Percentiles rank a stretch among this genome's conserved stretches.
Evolutionary conservation across 1,284 basidiomycete genomes (phyloP).

Genomic region (Sporisorium sorghi): DNA sequence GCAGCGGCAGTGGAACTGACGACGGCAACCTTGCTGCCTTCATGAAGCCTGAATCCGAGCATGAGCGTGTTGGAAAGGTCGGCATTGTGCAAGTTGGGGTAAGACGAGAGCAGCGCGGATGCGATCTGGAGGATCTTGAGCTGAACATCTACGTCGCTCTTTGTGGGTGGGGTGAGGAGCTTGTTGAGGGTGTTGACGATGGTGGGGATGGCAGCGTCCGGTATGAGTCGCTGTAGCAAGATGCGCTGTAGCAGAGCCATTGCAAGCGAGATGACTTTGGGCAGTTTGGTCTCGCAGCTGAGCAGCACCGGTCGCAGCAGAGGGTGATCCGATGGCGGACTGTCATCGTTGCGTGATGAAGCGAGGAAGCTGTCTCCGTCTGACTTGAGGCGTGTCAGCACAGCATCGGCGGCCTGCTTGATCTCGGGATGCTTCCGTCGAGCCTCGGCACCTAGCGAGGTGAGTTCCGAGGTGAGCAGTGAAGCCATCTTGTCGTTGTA

Average conservation of each 20-base stretch:
- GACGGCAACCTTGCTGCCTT: conserved; percentile 87
- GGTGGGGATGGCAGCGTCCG: conserved; percentile 33
- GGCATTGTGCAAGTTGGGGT: conserved; percentile 57
- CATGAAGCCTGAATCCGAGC: conserved; percentile 92
- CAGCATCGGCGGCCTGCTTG: conserved; percentile 56
- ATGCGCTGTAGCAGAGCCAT: conserved; percentile 90
- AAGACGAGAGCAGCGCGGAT: conserved; percentile 59
- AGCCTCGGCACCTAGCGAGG: conserved; percentile 62
- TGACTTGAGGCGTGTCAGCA: conserved; percentile 50
- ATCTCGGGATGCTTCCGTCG: conserved; percentile 67
- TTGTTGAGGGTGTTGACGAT: conserved; percentile 54
- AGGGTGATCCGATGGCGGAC: conserved; percentile 72
- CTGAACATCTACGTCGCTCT: conserved; percentile 66
- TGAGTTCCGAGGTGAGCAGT: conserved; percentile 64
- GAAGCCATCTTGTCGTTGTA: conserved; percentile 53
- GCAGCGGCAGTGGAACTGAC: conserved; percentile 97
- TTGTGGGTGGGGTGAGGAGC: conserved; percentile 51
- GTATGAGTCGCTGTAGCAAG: conserved; percentile 81
- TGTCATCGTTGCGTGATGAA: conserved; percentile 19
- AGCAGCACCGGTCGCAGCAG: conserved; percentile 90
- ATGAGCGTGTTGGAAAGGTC: conserved; percentile 75
- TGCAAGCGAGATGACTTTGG: conserved; percentile 92
- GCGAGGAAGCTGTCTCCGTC: conserved; percentile 51
- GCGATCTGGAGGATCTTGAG: conserved; percentile 67
- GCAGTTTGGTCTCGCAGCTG: conserved; percentile 90